These are phyloP conservation scores for Fusarium tjaetaba DNA, from an alignment of 2,329 filamentous ascomycete species.

Conservation along the genomic window DNA sequence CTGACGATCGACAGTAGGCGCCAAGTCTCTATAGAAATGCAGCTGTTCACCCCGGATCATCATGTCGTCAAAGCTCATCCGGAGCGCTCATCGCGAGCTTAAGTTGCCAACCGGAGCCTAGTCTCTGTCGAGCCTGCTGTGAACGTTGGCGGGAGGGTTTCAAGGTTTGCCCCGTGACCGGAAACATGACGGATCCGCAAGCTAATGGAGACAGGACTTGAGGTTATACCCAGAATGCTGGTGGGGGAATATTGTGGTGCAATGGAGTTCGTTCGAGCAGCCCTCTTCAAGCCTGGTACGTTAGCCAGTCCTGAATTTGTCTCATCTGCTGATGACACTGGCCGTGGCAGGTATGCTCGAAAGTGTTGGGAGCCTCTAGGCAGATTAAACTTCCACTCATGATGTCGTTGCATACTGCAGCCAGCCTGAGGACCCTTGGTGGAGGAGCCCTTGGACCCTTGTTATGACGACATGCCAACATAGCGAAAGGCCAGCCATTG, in stretches of 20 bases:
- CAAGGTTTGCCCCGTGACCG: constrained; percentile 4
- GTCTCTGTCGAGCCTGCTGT: neutral
- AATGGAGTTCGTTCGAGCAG: neutral
- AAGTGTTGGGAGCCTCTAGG: neutral
- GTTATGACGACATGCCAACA: constrained; percentile 8
- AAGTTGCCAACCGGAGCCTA: neutral
- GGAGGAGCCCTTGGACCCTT: neutral
- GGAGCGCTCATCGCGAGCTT: neutral
- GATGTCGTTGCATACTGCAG: neutral
- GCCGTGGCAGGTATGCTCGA: neutral
- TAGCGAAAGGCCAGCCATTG: neutral
- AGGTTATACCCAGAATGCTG: neutral
- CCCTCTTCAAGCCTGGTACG: neutral
- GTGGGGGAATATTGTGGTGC: neutral
- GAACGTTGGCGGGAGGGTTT: neutral
- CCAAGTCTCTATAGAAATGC: neutral
- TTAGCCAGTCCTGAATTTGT: neutral
- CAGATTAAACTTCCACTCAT: neutral
- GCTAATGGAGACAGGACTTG: neutral
- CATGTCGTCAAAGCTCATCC: neutral
- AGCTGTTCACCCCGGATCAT: neutral
- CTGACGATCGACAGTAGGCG: neutral
- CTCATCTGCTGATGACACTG: neutral
- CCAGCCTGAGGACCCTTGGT: neutral
- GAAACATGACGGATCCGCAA: constrained; percentile 1